phyloP scores from a whole-genome alignment of 1,284 basidiomycete species.

The Sanguinoderma infundibulare region DNA sequence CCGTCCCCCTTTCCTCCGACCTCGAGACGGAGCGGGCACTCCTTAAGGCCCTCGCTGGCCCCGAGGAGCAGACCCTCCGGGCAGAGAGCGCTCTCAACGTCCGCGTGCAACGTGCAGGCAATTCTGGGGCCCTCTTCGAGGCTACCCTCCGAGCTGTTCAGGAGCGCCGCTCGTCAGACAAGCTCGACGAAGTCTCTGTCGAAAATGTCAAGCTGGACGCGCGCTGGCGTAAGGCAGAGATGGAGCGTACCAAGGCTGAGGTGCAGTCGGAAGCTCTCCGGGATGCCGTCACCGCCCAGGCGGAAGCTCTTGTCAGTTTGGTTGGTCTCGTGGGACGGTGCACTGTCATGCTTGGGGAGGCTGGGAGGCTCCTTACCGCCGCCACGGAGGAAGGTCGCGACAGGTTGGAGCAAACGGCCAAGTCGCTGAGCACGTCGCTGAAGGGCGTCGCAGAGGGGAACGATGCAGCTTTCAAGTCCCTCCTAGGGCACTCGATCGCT shows the following conservation, averaged over 20 bases:
- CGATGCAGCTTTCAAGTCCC: slow-evolving; percentile 63
- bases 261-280: slow-evolving; percentile 72
- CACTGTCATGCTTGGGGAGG: slow-evolving; percentile 74
- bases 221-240: slow-evolving; percentile 67
- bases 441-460: slow-evolving; percentile 67
- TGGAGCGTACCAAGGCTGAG: slow-evolving; percentile 75
- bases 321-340: slow-evolving; percentile 82
- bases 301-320: slow-evolving; percentile 70
- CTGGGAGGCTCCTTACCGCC: slow-evolving; percentile 57
- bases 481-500: slow-evolving; percentile 68
- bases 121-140: slow-evolving; percentile 82
- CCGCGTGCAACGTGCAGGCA: slow-evolving; percentile 71
- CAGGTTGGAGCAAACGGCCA: slow-evolving; percentile 42
- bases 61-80: slow-evolving; percentile 73
- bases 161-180: slow-evolving; percentile 74
- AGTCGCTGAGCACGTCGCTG: slow-evolving; percentile 54
- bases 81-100: slow-evolving; percentile 63
- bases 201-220: slow-evolving; percentile 80
- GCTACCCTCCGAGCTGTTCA: slow-evolving; percentile 82
- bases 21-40: slow-evolving; percentile 76
- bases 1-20: slow-evolving; percentile 54
- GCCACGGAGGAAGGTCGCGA: slow-evolving; percentile 49
- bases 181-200: slow-evolving; percentile 74
- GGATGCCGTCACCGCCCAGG: slow-evolving; percentile 67
- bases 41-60: slow-evolving; percentile 67